A percentile compares a stretch with the other conserved stretches of the same genome.
Evolutionary conservation across 1,139 yeast species (phyloP).

Genomic region (Geotrichum siamense): DNA sequence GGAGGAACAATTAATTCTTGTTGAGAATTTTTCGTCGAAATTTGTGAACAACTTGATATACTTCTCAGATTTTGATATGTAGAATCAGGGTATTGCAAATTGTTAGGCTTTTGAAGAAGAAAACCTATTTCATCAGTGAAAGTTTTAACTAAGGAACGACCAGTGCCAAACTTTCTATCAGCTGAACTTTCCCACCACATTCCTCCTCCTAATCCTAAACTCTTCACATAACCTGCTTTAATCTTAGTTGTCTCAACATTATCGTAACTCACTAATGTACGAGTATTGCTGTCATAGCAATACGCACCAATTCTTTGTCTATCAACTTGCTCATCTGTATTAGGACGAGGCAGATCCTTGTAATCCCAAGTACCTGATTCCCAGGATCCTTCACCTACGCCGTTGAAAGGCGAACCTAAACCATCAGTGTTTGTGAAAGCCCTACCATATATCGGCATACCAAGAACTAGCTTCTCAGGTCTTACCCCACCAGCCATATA

Average conservation of each 20-base stretch:
- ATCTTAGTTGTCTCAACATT: constrained; percentile 44
- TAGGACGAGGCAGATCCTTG: constrained; percentile 44
- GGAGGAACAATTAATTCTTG: no score
- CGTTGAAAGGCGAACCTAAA: constrained; percentile 42
- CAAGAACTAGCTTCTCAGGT: constrained; percentile 55
- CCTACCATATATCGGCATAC: constrained; percentile 87
- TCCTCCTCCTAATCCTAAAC: constrained; percentile 62
- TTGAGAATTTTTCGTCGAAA: no score
- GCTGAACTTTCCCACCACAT: constrained; percentile 96
- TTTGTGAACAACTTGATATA: no score
- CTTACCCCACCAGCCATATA: constrained; percentile 43
- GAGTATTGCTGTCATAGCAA: constrained; percentile 40
- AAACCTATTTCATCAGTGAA: constrained; percentile 24
- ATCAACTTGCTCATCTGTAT: constrained; percentile 47
- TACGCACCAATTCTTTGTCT: constrained; percentile 49
- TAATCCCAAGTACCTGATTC: constrained; percentile 52
- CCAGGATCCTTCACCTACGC: constrained; percentile 46
- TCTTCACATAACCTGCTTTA: constrained; percentile 55
- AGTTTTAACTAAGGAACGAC: constrained; percentile 27
- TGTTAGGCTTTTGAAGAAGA: constrained; percentile 20
- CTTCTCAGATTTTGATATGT: constrained; percentile 12
- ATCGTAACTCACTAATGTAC: constrained; percentile 58
- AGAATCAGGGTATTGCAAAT: constrained; percentile 16
- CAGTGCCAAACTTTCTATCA: constrained; percentile 37
- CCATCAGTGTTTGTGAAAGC: constrained; percentile 47